Percentiles rank a stretch among this genome's conserved stretches.
phyloP scores from a whole-genome alignment of 306 rosid species.

The Senna siamea region DNA sequence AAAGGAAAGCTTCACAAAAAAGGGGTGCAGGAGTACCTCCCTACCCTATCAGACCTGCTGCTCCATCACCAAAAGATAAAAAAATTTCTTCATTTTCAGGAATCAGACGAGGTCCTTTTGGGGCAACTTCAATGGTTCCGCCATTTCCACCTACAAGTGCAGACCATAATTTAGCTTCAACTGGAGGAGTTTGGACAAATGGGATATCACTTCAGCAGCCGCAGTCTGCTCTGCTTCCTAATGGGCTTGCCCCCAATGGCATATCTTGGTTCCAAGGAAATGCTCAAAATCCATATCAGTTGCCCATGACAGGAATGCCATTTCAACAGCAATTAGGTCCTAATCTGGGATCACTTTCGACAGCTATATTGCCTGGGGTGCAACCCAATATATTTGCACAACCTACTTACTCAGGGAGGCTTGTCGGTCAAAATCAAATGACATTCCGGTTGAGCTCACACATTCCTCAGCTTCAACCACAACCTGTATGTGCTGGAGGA shows the following conservation, averaged over 20 bases:
- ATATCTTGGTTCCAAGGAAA: slow-evolving; percentile 59
- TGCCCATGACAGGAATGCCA: slow-evolving; percentile 53
- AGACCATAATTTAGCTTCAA: slow-evolving; percentile 42
- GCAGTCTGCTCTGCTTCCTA: slow-evolving; percentile 49
- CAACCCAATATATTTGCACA: slow-evolving; percentile 53
- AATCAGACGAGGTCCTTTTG: slow-evolving; percentile 45
- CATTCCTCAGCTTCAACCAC: slow-evolving; percentile 46
- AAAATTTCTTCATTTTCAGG: slow-evolving; percentile 45
- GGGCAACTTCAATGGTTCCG: slow-evolving; percentile 46
- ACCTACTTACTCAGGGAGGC: slow-evolving; percentile 49
- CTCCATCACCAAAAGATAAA: slow-evolving; percentile 36
- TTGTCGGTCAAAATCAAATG: slow-evolving; percentile 59
- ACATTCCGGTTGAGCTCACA: slow-evolving; percentile 52
- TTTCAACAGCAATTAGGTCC: slow-evolving; percentile 58
- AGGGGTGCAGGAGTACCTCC: slow-evolving; percentile 33
- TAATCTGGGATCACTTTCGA: slow-evolving; percentile 38
- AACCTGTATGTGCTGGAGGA: slow-evolving; percentile 35
- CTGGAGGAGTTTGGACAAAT: slow-evolving; percentile 60
- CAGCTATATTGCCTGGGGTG: slow-evolving; percentile 39
- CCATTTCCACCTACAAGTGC: slow-evolving; percentile 49
- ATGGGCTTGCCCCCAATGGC: slow-evolving; percentile 56
- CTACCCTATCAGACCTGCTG: slow-evolving; percentile 39
- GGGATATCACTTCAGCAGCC: slow-evolving; percentile 55
- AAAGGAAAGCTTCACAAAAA: slow-evolving; percentile 40
- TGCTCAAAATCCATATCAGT: slow-evolving; percentile 52